These are phyloP conservation scores for Fusarium citri DNA, from an alignment of 2,329 filamentous ascomycete species.

Conservation along the genomic window DNA sequence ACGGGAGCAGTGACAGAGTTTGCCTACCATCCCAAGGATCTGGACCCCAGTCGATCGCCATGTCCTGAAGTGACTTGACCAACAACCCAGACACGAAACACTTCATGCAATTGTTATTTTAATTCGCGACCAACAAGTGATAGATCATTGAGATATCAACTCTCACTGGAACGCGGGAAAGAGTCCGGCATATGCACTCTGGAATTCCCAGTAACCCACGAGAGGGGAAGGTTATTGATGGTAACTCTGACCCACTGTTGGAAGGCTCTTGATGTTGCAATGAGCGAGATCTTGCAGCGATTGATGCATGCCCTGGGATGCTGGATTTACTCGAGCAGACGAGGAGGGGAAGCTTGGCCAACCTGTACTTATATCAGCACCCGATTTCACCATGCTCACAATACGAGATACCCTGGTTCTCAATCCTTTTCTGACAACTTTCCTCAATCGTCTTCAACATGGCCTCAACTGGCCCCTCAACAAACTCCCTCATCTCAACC, in stretches of 20 bases:
- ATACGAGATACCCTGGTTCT: too few relatives aligned
- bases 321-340: too few relatives aligned
- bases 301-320: neutral
- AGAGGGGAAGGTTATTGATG: too few relatives aligned
- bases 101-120: too few relatives aligned
- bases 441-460: neutral
- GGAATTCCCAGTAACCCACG: too few relatives aligned
- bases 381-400: too few relatives aligned
- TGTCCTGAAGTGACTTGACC: neutral
- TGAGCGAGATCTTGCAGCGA: neutral
- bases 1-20: neutral
- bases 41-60: neutral
- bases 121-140: neutral
- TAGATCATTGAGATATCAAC: neutral
- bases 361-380: too few relatives aligned
- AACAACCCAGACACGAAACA: neutral
- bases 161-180: too few relatives aligned
- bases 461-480: neutral
- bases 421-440: too few relatives aligned
- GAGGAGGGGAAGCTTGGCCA: too few relatives aligned
- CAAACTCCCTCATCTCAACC: conserved; percentile 9
- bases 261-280: neutral
- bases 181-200: too few relatives aligned
- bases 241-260: accelerated
- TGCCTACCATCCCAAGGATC: neutral